Conservation (phyloP, 163 green algal genomes). For the Prototheca cutis region DNA sequence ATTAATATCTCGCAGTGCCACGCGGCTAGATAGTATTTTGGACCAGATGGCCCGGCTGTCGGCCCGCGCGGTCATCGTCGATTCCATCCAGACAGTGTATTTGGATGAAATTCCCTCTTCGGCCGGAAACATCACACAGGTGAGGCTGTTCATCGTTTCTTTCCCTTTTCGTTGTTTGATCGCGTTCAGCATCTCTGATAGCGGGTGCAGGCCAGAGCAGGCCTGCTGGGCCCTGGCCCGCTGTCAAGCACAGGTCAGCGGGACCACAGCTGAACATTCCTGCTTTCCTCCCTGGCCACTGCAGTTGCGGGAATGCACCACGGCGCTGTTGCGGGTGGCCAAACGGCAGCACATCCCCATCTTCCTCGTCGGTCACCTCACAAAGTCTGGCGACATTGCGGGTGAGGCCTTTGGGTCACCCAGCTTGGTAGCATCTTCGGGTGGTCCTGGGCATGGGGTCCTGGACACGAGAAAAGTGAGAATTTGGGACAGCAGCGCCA, state of each 20-base stretch:
- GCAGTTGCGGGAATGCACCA: conserved; percentile 77
- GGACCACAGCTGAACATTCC: not conserved
- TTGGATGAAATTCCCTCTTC: conserved; percentile 55
- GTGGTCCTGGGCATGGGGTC: not conserved
- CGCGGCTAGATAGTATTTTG: conserved; percentile 31
- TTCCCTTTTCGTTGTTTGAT: too few species aligned
- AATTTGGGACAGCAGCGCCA: too few species aligned
- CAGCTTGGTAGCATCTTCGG: too few species aligned
- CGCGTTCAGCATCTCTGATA: too few species aligned
- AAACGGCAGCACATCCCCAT: conserved; percentile 59
- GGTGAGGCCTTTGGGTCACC: too few species aligned
- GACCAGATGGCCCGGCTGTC: conserved; percentile 31
- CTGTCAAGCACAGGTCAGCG: not conserved
- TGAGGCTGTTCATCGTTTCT: conserved; percentile 1
- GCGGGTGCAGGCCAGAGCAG: too few species aligned
- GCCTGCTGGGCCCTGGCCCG: not conserved
- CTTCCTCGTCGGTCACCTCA: conserved; percentile 70
- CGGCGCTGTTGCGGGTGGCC: conserved; percentile 62
- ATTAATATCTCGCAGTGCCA: conserved; percentile 12
- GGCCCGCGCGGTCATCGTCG: conserved; percentile 65
- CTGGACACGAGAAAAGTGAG: not conserved
- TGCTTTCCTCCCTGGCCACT: not conserved
- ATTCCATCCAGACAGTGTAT: conserved; percentile 94
- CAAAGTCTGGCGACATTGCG: conserved; percentile 29
- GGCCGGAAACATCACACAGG: conserved; percentile 58